Evolutionary conservation across 306 rosid species (phyloP).

Genomic region (Abrus precatorius): DNA sequence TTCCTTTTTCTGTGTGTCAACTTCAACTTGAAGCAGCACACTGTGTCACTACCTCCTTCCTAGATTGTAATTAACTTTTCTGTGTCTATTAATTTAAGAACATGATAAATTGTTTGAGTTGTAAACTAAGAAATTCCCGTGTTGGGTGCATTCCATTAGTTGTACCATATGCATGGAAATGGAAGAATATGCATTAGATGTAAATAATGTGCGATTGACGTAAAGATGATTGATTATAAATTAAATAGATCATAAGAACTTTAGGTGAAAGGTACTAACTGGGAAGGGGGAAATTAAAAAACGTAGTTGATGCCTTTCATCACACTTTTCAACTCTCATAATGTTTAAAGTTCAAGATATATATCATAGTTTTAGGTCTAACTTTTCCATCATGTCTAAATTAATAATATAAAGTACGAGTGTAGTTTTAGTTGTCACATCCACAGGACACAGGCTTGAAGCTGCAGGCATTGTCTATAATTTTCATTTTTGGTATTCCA

Average conservation of each 20-base stretch:
- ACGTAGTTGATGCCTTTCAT: not conserved
- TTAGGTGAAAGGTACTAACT: slow-evolving; percentile 8
- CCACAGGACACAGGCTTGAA: not conserved
- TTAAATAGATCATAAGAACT: slow-evolving; percentile 13
- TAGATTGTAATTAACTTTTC: not conserved
- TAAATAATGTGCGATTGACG: slow-evolving; percentile 48
- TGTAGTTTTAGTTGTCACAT: not conserved
- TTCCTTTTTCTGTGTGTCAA: slow-evolving; percentile 29
- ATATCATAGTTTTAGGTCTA: not conserved
- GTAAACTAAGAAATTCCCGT: slow-evolving; percentile 38
- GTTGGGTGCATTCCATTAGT: slow-evolving; percentile 24
- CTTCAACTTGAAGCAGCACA: slow-evolving; percentile 36
- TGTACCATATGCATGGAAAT: slow-evolving; percentile 34
- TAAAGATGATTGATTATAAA: slow-evolving; percentile 37
- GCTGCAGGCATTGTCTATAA: not conserved
- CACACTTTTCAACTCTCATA: not conserved
- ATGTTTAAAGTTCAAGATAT: not conserved
- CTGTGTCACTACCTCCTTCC: slow-evolving; percentile 33
- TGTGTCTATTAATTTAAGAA: not conserved
- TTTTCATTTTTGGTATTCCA: not conserved
- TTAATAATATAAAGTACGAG: not conserved
- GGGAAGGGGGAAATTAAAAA: not conserved
- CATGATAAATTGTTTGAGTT: slow-evolving; percentile 19
- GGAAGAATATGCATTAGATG: slow-evolving; percentile 29
- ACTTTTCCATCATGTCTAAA: not conserved